Percentiles rank a stretch among this genome's conserved stretches.
phyloP scores from a whole-genome alignment of 2,329 filamentous ascomycete species.

The Diplodia intermedia region DNA sequence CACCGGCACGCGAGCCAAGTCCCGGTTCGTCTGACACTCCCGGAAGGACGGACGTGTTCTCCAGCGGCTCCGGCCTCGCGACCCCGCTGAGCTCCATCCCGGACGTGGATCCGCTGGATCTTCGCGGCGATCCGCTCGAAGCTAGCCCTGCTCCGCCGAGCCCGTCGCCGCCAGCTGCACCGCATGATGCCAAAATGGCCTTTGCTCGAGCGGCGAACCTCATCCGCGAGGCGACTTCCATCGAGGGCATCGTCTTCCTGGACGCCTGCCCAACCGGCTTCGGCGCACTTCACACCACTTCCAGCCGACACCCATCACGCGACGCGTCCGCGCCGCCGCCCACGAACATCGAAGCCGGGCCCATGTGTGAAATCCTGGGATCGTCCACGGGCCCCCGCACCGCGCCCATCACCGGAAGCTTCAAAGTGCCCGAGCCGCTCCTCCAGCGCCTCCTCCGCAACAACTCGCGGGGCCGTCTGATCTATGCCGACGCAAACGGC shows the following conservation, averaged over 20 bases:
- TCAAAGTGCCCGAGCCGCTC: background rate
- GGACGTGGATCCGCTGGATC: background rate
- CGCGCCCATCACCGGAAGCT: background rate
- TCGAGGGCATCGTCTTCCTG: conserved; percentile 46
- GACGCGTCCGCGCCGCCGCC: background rate
- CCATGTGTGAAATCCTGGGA: background rate
- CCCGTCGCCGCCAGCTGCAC: conserved; percentile 34
- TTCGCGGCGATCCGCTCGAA: background rate
- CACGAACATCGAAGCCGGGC: too few relatives aligned
- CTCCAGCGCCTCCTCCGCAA: background rate
- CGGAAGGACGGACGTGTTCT: background rate
- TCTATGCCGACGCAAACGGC: conserved; percentile 2
- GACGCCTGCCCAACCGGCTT: conserved; percentile 41
- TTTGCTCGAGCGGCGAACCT: conserved; percentile 46
- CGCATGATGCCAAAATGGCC: conserved; percentile 41
- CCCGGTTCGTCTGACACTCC: background rate
- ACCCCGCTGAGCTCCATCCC: background rate
- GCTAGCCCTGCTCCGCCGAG: too few relatives aligned
- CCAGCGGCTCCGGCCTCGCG: background rate
- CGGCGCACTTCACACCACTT: background rate
- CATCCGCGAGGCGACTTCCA: conserved; percentile 42
- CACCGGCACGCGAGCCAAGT: background rate
- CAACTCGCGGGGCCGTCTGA: background rate
- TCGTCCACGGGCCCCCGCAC: background rate
- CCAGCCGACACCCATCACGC: background rate